A percentile compares a stretch with the other conserved stretches of the same genome.
Conservation (phyloP, 1,284 basidiomycete genomes). For the Puccinia novopanici region DNA sequence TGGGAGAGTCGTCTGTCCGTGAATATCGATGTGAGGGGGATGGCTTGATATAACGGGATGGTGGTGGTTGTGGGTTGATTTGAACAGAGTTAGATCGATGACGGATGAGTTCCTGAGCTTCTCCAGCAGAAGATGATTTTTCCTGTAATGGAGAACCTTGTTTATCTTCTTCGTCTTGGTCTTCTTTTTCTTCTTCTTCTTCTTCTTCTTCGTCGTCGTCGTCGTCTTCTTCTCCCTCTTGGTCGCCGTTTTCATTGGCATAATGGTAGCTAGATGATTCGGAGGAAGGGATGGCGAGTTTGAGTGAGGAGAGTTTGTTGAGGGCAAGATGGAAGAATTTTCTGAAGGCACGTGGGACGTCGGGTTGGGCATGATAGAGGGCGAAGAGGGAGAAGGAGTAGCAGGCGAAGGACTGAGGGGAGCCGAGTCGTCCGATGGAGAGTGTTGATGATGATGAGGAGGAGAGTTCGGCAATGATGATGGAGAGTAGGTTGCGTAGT, state of each 20-base stretch:
- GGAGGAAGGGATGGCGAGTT: no score
- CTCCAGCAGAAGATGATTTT: no score
- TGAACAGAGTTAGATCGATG: background rate
- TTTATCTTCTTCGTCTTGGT: no score
- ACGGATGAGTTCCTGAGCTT: background rate
- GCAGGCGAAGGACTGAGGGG: background rate
- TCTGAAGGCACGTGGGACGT: background rate
- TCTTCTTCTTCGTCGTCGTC: no score
- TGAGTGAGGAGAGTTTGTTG: background rate
- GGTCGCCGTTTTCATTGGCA: background rate
- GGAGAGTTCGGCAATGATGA: background rate
- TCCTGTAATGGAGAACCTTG: no score
- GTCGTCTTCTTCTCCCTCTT: no score
- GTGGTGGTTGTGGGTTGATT: background rate
- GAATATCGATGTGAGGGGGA: no score
- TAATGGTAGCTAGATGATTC: background rate
- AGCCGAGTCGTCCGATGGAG: background rate
- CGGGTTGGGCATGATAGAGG: constrained; percentile 11
- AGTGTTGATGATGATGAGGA: background rate
- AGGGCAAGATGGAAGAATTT: background rate
- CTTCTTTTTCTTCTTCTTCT: background rate
- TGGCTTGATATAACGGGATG: no score
- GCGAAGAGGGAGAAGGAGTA: constrained; percentile 9
- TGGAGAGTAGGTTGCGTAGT: constrained; percentile 21
- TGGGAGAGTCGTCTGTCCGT: no score